Percentiles rank a stretch among this genome's conserved stretches.
These are phyloP conservation scores for Aspergillus ellipticus DNA, from an alignment of 495 filamentous ascomycete species.

Conservation along the genomic window DNA sequence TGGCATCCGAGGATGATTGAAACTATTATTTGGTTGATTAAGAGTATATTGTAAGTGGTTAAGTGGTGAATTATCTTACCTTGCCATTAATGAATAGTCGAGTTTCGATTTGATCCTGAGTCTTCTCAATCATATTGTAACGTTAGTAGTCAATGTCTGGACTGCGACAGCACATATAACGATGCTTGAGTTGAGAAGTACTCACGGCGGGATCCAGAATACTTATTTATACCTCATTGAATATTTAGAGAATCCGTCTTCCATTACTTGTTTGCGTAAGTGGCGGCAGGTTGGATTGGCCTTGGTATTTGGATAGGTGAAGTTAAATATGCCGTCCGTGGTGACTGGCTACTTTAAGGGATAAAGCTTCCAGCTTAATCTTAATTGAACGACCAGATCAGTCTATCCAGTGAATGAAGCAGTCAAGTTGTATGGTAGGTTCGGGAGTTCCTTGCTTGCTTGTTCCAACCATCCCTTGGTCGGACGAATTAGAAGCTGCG, in stretches of 20 bases:
- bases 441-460: no score
- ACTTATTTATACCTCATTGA: no score
- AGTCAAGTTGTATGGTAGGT: no score
- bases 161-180: not conserved
- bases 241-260: no score
- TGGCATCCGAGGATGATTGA: constrained; percentile 38
- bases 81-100: constrained; percentile 50
- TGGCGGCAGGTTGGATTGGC: not conserved
- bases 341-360: no score
- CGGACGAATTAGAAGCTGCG: no score
- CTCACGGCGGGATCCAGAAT: no score
- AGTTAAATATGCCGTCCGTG: not conserved
- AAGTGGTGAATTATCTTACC: constrained; percentile 18
- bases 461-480: no score
- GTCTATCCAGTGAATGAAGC: no score
- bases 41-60: not conserved
- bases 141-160: not conserved
- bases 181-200: not conserved
- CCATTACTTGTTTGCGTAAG: not conserved
- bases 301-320: not conserved
- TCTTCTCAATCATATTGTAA: not conserved
- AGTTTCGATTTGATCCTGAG: constrained; percentile 25
- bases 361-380: no score
- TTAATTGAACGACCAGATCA: no score
- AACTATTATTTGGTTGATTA: constrained; percentile 28